Evolutionary conservation across 202 grass and related monocot genomes (phyloP).

Genomic region (Tripidium arundinaceum): DNA sequence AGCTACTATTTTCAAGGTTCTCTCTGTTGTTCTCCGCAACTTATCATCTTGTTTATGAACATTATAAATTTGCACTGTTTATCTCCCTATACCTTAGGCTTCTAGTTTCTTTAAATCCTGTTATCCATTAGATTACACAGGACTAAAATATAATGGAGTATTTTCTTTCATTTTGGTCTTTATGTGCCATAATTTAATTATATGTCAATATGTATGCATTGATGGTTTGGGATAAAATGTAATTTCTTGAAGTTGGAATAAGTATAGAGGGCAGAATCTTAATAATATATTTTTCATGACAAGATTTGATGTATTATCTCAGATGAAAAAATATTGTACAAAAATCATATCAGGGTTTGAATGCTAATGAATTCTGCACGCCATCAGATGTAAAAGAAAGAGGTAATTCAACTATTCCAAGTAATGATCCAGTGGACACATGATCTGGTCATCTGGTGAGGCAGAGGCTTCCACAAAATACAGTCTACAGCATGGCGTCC

Average conservation of each 20-base stretch:
- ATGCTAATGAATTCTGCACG: constrained; percentile 18
- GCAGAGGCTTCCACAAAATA: constrained; percentile 86
- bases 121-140: background rate
- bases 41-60: background rate
- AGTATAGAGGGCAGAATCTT: constrained; percentile 4
- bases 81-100: background rate
- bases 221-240: background rate
- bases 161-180: background rate
- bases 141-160: background rate
- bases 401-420: constrained; percentile 23
- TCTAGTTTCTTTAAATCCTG: background rate
- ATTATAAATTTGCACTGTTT: background rate
- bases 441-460: constrained; percentile 40
- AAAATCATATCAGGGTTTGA: constrained; percentile 32
- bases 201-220: background rate
- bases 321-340: constrained; percentile 39
- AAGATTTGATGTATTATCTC: constrained; percentile 23
- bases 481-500: constrained; percentile 74
- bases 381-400: constrained; percentile 28
- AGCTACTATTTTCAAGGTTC: background rate
- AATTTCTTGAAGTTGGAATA: background rate
- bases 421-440: constrained; percentile 26
- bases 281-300: background rate
- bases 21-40: background rate
- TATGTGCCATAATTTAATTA: background rate